A percentile compares a stretch with the other conserved stretches of the same genome.
Conservation (phyloP, 257 asterid species). For the Solanum tacnaense region DNA sequence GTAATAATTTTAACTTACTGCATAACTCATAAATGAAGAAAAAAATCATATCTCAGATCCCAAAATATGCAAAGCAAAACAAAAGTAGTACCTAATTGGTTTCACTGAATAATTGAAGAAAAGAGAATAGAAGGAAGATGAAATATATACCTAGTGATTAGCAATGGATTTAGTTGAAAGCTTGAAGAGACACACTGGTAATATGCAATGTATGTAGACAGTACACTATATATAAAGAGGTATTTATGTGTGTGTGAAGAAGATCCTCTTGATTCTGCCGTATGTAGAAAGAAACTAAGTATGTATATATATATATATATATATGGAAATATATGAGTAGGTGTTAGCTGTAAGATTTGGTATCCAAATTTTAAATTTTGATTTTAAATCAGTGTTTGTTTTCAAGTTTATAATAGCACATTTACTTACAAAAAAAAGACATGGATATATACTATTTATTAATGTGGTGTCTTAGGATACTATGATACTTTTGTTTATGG, state of each 20-base stretch:
- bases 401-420: not conserved
- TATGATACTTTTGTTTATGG: not conserved
- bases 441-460: no score
- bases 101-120: not conserved
- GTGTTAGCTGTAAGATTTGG: not conserved
- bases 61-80: not conserved
- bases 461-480: not conserved
- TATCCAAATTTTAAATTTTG: not conserved
- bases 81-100: not conserved
- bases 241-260: not conserved
- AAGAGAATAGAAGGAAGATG: not conserved
- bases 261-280: not conserved
- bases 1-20: not conserved
- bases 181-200: not conserved
- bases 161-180: not conserved
- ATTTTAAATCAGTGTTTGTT: not conserved
- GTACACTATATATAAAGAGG: not conserved
- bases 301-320: no score
- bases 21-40: not conserved
- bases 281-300: not conserved
- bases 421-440: no score
- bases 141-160: not conserved
- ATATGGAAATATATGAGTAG: not conserved
- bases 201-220: not conserved
- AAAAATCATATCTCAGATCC: not conserved